Conservation (phyloP, 228 moss, liverwort and hornwort species). For the Sphagnum magellanicum region DNA sequence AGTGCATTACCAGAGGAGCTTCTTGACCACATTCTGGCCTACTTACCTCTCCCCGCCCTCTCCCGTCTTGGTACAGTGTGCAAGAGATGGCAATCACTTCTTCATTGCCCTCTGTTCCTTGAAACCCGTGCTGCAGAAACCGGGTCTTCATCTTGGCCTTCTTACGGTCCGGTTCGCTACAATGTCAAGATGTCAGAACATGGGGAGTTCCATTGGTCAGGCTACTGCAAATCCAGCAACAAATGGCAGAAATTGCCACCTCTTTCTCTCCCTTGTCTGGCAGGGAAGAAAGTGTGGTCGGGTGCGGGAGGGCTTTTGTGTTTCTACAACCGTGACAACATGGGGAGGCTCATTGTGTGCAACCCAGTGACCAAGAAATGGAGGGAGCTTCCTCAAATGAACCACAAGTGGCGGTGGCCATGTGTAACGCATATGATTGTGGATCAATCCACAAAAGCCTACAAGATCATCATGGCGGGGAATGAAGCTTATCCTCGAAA, state of each 20-base stretch:
- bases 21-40: slow-evolving; percentile 8
- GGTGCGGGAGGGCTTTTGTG: not conserved
- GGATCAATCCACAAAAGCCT: not conserved
- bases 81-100: slow-evolving; percentile 14
- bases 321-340: not conserved
- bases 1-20: too few species aligned
- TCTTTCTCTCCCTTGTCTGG: not conserved
- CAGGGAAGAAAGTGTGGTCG: not conserved
- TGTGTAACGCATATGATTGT: not conserved
- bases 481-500: not conserved
- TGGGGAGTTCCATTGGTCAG: not conserved
- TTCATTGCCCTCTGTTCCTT: slow-evolving; percentile 5
- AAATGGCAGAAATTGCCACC: not conserved
- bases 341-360: not conserved
- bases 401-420: not conserved
- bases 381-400: not conserved
- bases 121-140: not conserved
- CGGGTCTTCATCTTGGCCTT: not conserved
- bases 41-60: slow-evolving; percentile 19
- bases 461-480: not conserved
- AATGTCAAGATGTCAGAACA: not conserved
- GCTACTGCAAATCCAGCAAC: not conserved
- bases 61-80: slow-evolving; percentile 14
- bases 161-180: not conserved
- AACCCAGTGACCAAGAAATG: not conserved